Base-by-base conservation (phyloP, 257 asterid genomes). In the Jasminum sambac region DNA sequence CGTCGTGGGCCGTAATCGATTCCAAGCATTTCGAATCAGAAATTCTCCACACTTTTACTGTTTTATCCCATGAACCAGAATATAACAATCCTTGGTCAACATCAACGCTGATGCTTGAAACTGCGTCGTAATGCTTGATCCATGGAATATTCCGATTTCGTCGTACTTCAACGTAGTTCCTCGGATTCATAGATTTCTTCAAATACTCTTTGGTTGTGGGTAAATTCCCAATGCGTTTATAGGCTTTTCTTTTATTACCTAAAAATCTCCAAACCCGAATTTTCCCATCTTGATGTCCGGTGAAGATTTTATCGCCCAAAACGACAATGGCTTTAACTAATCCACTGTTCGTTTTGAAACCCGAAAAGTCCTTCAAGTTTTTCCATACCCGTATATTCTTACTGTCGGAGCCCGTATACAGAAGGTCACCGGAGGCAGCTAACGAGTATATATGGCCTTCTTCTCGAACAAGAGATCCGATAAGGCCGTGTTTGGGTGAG, bases 51-150 rank as follows among this genome's bases (percentile, higher is more conserved):
- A 91, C 96, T 66, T 94, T 94, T 3, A 91, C 19, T 26, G 97
- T 85, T 50, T 83, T 88, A 70, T 94, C 99, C 99, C 99, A 94
- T 0, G 99, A 94, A 7, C 96, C 96, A 1, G 99, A 91, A 41
- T 91, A 94, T 0, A 94, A 34, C 57, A 94, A 40, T 0, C 97
- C 96, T 9, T 69, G 81, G 2, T 75, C 83, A 0, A 66, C 63
- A 13, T 89, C 97, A 5, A 94, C 50, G 43, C 86, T 76, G 84
- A 94, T 25, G 68, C 96, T 83, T 16, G 99, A 94, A 43, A 94
- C 89, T 8, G 96, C 91, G 66, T 91, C 99, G 73, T 74, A 84
- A 61, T 94, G 99, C 57, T 78, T 87, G 17, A 89, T 88, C 99
- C 99, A 89, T 0, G 96, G 96, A 1, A 87, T 89, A 10, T 82